Conservation (phyloP, 2,329 filamentous ascomycete genomes). For the Clathrospora elynae region DNA sequence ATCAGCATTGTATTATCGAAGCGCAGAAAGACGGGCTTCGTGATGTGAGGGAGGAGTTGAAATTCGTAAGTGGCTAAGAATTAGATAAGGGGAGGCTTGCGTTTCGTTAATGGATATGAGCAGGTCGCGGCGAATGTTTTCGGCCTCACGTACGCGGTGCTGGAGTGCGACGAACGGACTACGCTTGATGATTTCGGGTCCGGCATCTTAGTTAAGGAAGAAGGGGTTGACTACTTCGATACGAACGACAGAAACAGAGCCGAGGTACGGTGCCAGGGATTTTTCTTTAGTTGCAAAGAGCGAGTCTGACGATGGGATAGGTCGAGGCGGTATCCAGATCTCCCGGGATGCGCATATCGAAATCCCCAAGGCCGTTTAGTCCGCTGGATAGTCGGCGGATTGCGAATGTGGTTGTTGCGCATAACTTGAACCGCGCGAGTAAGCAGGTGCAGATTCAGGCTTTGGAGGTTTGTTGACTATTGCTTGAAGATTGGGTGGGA, state of each 20-base stretch:
- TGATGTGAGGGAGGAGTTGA: slow-evolving; percentile 74
- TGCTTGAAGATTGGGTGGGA: background rate
- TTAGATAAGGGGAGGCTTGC: background rate
- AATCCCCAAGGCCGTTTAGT: slow-evolving; percentile 37
- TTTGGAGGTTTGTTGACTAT: slow-evolving; percentile 56
- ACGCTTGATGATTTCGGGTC: slow-evolving; percentile 81
- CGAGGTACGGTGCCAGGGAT: slow-evolving; percentile 19
- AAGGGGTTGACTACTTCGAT: slow-evolving; percentile 31
- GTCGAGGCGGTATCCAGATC: slow-evolving; percentile 26
- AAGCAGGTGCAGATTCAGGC: slow-evolving; percentile 81
- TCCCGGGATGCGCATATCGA: slow-evolving; percentile 33
- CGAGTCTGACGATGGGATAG: slow-evolving; percentile 18
- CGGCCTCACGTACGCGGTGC: slow-evolving; percentile 68
- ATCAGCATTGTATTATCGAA: slow-evolving; percentile 88
- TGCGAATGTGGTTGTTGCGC: slow-evolving; percentile 82
- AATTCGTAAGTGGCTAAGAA: slow-evolving; percentile 61
- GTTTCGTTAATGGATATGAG: slow-evolving; percentile 7
- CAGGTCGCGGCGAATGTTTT: slow-evolving; percentile 74
- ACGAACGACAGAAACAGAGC: slow-evolving; percentile 13
- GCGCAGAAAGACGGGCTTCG: slow-evolving; percentile 67
- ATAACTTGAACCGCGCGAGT: slow-evolving; percentile 75
- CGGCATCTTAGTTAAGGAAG: slow-evolving; percentile 63
- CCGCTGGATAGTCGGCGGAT: slow-evolving; percentile 62
- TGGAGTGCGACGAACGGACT: slow-evolving; percentile 74
- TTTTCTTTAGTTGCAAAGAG: background rate